These are phyloP conservation scores for Metschnikowia lachancei DNA, from an alignment of 805 yeast genomes.

Conservation along the genomic window DNA sequence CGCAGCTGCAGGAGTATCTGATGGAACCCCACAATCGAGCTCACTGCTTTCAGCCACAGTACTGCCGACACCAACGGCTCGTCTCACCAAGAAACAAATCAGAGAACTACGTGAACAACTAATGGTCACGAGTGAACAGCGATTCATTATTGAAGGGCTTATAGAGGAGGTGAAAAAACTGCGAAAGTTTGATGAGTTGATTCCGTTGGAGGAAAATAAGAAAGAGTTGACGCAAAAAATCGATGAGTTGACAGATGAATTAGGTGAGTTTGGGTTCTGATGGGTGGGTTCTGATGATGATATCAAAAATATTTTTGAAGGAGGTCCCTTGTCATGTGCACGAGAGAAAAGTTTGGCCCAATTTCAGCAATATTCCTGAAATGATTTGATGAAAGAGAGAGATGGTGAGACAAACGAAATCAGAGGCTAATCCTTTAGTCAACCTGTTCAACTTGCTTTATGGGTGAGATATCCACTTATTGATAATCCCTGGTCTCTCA, in stretches of 20 bases:
- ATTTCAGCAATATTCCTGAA: no score
- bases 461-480: no score
- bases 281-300: no score
- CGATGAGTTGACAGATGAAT: slow-evolving; percentile 39
- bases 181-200: slow-evolving; percentile 75
- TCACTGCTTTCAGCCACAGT: slow-evolving; percentile 6
- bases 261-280: slow-evolving; percentile 54
- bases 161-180: slow-evolving; percentile 59
- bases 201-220: slow-evolving; percentile 55
- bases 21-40: slow-evolving; percentile 1
- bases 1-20: neutral
- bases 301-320: no score
- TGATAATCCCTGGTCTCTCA: no score
- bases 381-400: no score
- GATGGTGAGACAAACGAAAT: no score
- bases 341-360: no score
- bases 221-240: slow-evolving; percentile 55
- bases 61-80: slow-evolving; percentile 20
- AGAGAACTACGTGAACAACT: slow-evolving; percentile 65
- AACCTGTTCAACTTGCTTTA: no score
- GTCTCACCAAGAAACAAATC: slow-evolving; percentile 50
- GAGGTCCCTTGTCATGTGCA: no score
- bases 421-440: no score
- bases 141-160: slow-evolving; percentile 65
- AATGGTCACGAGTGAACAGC: slow-evolving; percentile 86